Percentiles rank a stretch among this genome's conserved stretches.
Conservation (phyloP, 2,329 filamentous ascomycete species). For the Ascochyta koolunga region DNA sequence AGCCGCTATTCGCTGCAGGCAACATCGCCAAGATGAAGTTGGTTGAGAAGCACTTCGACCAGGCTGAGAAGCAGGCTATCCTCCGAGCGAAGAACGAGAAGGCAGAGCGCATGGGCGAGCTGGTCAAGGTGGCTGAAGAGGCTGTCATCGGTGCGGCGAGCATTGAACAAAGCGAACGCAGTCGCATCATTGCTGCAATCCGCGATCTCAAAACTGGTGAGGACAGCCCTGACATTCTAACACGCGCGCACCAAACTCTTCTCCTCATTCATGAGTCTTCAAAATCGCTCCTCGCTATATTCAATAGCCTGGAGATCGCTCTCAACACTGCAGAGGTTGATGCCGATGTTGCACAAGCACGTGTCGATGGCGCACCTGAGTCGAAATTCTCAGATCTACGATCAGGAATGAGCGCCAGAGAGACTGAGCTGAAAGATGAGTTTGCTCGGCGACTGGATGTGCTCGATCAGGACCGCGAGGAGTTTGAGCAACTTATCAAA, state of each 20-base stretch:
- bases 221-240: constrained; percentile 20
- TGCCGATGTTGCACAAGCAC: constrained; percentile 60
- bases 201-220: constrained; percentile 46
- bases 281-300: constrained; percentile 50
- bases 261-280: constrained; percentile 46
- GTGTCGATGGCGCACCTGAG: constrained; percentile 51
- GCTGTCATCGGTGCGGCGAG: constrained; percentile 58
- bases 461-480: constrained; percentile 41
- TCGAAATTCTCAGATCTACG: constrained; percentile 49
- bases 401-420: constrained; percentile 40
- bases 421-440: constrained; percentile 42
- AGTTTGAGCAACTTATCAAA: constrained; percentile 35
- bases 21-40: constrained; percentile 58
- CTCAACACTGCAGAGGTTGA: constrained; percentile 61
- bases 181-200: constrained; percentile 54
- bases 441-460: constrained; percentile 50
- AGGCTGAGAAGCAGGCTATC: constrained; percentile 58
- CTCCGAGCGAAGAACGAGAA: constrained; percentile 57
- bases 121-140: constrained; percentile 59
- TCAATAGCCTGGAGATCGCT: constrained; percentile 56
- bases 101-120: constrained; percentile 56
- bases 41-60: constrained; percentile 53
- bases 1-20: constrained; percentile 58
- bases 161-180: constrained; percentile 58
- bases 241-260: constrained; percentile 37